Evolutionary conservation across 805 yeast species (phyloP).

Genomic region (Maudiozyma bulderi): DNA sequence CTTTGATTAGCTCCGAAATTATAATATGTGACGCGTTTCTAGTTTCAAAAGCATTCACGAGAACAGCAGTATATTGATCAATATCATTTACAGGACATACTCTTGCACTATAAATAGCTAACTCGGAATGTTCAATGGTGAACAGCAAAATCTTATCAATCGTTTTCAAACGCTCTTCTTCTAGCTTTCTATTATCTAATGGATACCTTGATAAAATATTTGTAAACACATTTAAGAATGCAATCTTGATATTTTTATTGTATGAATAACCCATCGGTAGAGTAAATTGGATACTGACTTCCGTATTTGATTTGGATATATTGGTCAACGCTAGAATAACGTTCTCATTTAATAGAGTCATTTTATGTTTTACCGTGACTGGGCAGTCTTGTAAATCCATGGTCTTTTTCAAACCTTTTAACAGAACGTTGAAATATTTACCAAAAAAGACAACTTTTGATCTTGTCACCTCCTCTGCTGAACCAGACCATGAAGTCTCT

Average conservation of each 20-base stretch:
- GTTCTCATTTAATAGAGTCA: constrained; percentile 48
- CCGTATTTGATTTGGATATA: constrained; percentile 61
- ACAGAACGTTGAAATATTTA: constrained; percentile 55
- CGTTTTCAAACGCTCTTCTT: constrained; percentile 19
- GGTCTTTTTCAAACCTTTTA: constrained; percentile 35
- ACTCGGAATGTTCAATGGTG: constrained; percentile 31
- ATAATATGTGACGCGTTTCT: constrained; percentile 37
- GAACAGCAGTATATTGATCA: constrained; percentile 58
- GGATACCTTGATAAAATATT: constrained; percentile 41
- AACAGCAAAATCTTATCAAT: constrained; percentile 24
- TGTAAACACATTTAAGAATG: constrained; percentile 70
- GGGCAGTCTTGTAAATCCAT: constrained; percentile 30
- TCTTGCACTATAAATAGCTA: constrained; percentile 45
- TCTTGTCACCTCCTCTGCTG: constrained; percentile 43
- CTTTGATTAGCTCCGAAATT: constrained; percentile 44
- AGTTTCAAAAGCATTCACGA: constrained; percentile 45
- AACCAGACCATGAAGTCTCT: constrained; percentile 48
- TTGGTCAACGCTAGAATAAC: constrained; percentile 59
- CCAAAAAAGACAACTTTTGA: constrained; percentile 56
- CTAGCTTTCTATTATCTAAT: constrained; percentile 19
- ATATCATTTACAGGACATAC: constrained; percentile 62
- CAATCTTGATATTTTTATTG: constrained; percentile 52
- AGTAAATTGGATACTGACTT: constrained; percentile 66
- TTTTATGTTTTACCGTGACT: constrained; percentile 40
- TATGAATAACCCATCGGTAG: constrained; percentile 70